These are phyloP conservation scores for Diaporthe helianthi DNA, from an alignment of 2,329 filamentous ascomycete genomes.

Conservation along the genomic window DNA sequence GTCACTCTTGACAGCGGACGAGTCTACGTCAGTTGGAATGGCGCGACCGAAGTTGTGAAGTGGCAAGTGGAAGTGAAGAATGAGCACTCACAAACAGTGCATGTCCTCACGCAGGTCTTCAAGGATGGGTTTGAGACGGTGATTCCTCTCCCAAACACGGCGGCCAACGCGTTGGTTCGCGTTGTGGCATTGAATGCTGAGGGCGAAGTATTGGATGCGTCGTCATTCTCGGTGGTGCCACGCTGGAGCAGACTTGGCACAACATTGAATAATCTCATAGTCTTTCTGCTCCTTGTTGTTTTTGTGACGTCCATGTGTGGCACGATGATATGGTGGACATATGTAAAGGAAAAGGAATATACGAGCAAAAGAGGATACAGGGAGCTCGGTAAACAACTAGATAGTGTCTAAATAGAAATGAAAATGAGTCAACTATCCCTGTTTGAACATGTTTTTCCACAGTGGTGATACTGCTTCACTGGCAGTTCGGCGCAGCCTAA, in stretches of 20 bases:
- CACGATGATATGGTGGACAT: conserved; percentile 30
- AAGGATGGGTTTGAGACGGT: conserved; percentile 35
- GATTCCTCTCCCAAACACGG: conserved; percentile 30
- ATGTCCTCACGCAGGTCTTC: conserved; percentile 29
- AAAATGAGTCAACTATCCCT: background rate
- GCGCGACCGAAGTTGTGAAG: conserved; percentile 34
- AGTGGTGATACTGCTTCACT: too few relatives aligned
- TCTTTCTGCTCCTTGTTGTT: background rate
- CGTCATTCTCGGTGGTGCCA: conserved; percentile 27
- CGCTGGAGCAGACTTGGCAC: conserved; percentile 23
- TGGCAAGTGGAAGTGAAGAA: conserved; percentile 36
- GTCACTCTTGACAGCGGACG: conserved; percentile 26
- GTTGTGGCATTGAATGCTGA: conserved; percentile 24
- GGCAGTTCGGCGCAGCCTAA: background rate
- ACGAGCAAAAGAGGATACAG: background rate
- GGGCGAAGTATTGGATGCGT: conserved; percentile 27
- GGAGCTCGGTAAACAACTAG: background rate
- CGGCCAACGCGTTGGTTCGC: conserved; percentile 24
- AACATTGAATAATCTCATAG: conserved; percentile 26
- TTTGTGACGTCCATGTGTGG: conserved; percentile 23
- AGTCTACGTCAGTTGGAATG: conserved; percentile 37
- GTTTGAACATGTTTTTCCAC: too few relatives aligned
- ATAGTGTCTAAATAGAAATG: background rate
- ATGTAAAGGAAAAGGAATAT: background rate
- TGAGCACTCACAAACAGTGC: conserved; percentile 6